phyloP scores from a whole-genome alignment of 83 land plant species.

The Picea abies region DNA sequence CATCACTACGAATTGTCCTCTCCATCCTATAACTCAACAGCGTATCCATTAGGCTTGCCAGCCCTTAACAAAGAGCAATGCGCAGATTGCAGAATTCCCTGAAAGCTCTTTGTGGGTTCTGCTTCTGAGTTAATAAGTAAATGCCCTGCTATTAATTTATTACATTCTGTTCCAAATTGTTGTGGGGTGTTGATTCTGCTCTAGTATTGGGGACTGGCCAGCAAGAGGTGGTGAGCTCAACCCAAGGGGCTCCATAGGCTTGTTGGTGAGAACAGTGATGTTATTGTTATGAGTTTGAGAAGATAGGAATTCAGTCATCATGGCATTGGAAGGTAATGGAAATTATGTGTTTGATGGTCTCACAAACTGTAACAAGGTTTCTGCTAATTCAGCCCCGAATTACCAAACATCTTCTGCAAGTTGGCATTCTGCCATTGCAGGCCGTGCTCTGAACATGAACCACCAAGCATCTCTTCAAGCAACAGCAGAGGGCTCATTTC shows the following conservation, averaged over 20 bases:
- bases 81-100: no score
- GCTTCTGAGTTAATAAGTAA: not conserved
- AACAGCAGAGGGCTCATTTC: not conserved
- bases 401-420: not conserved
- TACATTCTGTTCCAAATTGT: not conserved
- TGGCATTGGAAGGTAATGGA: constrained; percentile 14
- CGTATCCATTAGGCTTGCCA: not conserved
- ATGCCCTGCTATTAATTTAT: not conserved
- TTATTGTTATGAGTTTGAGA: not conserved
- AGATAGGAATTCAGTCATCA: not conserved
- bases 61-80: no score
- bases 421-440: constrained; percentile 5
- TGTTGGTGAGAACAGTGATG: not conserved
- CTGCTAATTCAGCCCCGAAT: not conserved
- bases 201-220: not conserved
- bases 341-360: constrained; percentile 13
- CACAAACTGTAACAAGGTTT: not conserved
- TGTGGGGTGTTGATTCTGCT: not conserved
- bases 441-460: not conserved
- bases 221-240: not conserved
- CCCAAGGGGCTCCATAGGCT: not conserved
- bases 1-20: no score
- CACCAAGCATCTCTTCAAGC: not conserved
- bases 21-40: no score
- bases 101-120: no score